A percentile compares a stretch with the other conserved stretches of the same genome.
Conservation (phyloP, 2,329 filamentous ascomycete genomes). For the Fusarium napiforme region DNA sequence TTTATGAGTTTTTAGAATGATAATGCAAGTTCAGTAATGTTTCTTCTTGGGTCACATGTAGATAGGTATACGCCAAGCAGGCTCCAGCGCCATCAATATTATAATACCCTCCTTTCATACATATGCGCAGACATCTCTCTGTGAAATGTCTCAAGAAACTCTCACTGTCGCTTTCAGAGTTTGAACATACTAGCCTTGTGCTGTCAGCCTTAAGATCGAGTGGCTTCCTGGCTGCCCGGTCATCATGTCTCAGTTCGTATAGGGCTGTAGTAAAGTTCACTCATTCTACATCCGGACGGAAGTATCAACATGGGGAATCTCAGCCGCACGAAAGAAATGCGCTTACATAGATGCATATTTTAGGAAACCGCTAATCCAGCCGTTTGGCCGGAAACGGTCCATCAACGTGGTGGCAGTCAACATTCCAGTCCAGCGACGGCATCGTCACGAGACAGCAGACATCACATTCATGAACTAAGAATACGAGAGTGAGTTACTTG, state of each 20-base stretch:
- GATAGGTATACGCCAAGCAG: not conserved
- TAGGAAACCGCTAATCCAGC: not conserved
- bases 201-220: not conserved
- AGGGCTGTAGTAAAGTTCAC: not conserved
- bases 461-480: not conserved
- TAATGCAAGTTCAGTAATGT: not conserved
- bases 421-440: not conserved
- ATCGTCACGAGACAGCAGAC: not conserved
- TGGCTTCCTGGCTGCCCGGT: not conserved
- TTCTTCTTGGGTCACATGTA: not conserved
- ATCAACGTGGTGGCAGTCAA: not conserved
- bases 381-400: slow-evolving; percentile 1
- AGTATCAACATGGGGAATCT: not conserved
- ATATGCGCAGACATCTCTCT: not conserved
- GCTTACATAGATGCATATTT: not conserved
- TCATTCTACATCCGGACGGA: not conserved
- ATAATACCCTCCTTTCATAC: not conserved
- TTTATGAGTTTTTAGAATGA: not conserved
- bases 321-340: not conserved
- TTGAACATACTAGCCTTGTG: accelerated
- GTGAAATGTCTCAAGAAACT: not conserved
- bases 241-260: not conserved
- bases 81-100: not conserved
- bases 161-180: accelerated
- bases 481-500: slow-evolving; percentile 5